Conservation (phyloP, 148 eudicot genomes). For the Vaccinium macrocarpon region DNA sequence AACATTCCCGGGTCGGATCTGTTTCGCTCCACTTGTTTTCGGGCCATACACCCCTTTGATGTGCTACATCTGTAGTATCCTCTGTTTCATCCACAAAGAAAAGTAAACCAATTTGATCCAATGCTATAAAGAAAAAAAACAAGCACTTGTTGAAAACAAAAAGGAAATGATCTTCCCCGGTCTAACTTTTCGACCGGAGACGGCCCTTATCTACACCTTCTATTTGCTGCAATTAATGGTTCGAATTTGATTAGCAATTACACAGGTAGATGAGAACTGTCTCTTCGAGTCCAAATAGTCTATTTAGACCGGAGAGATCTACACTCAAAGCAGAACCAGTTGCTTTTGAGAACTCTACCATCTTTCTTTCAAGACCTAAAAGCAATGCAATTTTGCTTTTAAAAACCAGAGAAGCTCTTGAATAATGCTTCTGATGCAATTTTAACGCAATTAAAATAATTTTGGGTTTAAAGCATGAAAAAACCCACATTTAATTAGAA, state of each 20-base stretch:
- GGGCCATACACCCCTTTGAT: slow-evolving; percentile 42
- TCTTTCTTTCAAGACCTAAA: background rate
- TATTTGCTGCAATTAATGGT: no score
- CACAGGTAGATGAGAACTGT: no score
- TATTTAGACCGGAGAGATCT: no score
- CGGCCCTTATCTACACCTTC: no score
- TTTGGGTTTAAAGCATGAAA: background rate
- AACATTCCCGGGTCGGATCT: slow-evolving; percentile 88
- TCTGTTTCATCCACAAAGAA: slow-evolving; percentile 38
- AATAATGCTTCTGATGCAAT: no score
- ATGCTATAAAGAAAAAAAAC: background rate
- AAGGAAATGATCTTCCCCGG: no score
- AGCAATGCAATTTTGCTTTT: background rate
- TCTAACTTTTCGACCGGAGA: no score
- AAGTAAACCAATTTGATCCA: background rate
- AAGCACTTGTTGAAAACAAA: background rate
- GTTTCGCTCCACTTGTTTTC: slow-evolving; percentile 88
- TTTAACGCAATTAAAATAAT: background rate
- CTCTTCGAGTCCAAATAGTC: no score
- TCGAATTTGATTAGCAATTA: no score
- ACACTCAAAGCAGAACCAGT: background rate
- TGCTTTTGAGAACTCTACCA: background rate
- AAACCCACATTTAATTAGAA: background rate
- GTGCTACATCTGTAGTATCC: slow-evolving; percentile 55
- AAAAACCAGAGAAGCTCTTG: background rate